Percentiles rank a stretch among this genome's conserved stretches.
Conservation (phyloP, 2,329 filamentous ascomycete genomes). For the Neurospora sp. region DNA sequence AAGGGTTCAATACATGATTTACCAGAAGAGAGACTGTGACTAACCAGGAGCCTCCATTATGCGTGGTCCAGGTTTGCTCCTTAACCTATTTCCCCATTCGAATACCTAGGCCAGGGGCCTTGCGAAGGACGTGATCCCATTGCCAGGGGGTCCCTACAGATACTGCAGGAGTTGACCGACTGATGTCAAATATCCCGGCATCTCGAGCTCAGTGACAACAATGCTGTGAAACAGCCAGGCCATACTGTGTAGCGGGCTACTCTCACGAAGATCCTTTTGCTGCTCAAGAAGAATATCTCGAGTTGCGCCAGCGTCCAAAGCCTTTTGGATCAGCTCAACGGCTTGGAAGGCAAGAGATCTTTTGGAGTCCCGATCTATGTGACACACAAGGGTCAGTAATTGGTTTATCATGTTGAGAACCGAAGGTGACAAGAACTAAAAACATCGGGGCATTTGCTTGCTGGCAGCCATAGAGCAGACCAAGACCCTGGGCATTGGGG, state of each 20-base stretch:
- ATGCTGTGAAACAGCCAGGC: background rate
- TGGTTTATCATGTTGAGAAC: background rate
- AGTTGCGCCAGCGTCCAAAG: background rate
- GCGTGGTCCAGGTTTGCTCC: background rate
- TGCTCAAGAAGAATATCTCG: background rate
- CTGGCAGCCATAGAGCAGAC: background rate
- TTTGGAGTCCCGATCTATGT: background rate
- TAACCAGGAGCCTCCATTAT: background rate
- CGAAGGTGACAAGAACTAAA: background rate
- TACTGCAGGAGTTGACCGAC: background rate
- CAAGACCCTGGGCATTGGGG: background rate
- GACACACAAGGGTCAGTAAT: background rate
- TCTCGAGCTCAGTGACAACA: background rate
- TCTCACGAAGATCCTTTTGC: background rate
- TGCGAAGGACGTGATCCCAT: background rate
- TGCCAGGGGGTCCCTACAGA: background rate
- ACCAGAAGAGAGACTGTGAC: background rate
- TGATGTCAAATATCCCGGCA: background rate
- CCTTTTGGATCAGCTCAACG: background rate
- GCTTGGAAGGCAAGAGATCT: background rate
- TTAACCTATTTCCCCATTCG: background rate
- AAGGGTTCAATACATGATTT: background rate
- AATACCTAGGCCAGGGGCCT: background rate
- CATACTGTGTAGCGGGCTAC: accelerated
- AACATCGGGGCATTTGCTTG: background rate